Base-by-base conservation (phyloP, 257 asterid species). In the Ehretia macrophylla region DNA sequence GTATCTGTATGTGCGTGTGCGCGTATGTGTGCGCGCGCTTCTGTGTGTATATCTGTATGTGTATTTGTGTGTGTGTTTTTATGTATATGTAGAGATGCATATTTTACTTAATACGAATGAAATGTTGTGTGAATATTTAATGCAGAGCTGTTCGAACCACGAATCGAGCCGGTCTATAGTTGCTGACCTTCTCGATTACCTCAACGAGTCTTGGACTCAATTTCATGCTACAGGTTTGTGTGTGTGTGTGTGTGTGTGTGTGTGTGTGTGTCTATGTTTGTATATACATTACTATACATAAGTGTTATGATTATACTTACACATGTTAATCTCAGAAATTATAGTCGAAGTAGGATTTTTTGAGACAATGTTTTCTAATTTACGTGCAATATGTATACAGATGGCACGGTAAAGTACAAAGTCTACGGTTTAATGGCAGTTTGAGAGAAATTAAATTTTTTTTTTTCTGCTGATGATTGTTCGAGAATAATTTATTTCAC, bases 201-300 rank as follows among this genome's bases (percentile, higher is more conserved):
- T 93, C 51, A 93, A 93, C 48, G 96, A 93, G 75, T 93, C 96
- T 1, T 93, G 99, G 97, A 93, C 97, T 42, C 99, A 86, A 57
- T 93, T 93, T 72, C 97, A 93, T 70, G 99, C 99, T 62, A 89
- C 99, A 51, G 97, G 99, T 93, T 75, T 48, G 22, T 44, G 55
- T 40, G 32, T 58, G 4, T 42, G 27, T 55, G 32, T 3, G 17
- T 37, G 18, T 17, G 14, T 17, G 39, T 14, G 8, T 37, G 32
- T 5, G 14, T 11, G 44, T 0, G 14, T 27, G 47, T 35, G 40
- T 14, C 11, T 42, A 35, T 46, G 14, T 11, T 1, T 39, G 10
- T 13, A 37, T 9, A 8, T 13, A 45, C 4, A 1, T 42, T 11
- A 45, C 1, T 45, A 4, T 4, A 45, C 4, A 4, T 10, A 12